Evolutionary conservation across 305 asterid genomes (phyloP).

Genomic region (Monarda citriodora): DNA sequence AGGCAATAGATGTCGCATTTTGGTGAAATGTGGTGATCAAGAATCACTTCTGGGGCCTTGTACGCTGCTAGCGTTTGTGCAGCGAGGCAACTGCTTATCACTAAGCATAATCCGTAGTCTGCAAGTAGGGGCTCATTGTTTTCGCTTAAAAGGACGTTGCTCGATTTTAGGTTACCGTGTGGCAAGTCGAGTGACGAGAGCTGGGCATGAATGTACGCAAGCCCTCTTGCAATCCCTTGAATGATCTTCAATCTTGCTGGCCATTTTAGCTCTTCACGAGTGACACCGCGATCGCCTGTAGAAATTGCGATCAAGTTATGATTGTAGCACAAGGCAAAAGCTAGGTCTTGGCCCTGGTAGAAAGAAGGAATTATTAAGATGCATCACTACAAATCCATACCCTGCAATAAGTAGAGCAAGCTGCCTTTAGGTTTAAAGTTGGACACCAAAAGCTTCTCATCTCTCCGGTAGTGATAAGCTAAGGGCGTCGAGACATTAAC

Average conservation of each 20-base stretch:
- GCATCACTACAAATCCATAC: slow-evolving; percentile 27
- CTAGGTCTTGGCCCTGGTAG: background rate
- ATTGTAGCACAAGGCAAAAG: background rate
- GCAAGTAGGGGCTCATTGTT: slow-evolving; percentile 59
- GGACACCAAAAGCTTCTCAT: slow-evolving; percentile 75
- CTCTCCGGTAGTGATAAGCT: slow-evolving; percentile 74
- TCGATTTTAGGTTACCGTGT: slow-evolving; percentile 82
- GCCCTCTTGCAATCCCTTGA: slow-evolving; percentile 63
- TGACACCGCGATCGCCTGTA: slow-evolving; percentile 55
- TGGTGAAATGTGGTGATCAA: slow-evolving; percentile 43
- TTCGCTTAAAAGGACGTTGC: slow-evolving; percentile 57
- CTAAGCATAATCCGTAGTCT: slow-evolving; percentile 54
- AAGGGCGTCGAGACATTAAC: slow-evolving; percentile 59
- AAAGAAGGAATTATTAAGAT: background rate
- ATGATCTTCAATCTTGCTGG: slow-evolving; percentile 55
- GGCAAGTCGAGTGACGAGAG: slow-evolving; percentile 56
- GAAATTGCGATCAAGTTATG: background rate
- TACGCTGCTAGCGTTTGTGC: slow-evolving; percentile 58
- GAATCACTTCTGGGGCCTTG: slow-evolving; percentile 70
- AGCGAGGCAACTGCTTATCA: slow-evolving; percentile 44
- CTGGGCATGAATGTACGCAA: slow-evolving; percentile 53
- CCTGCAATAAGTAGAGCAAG: slow-evolving; percentile 55
- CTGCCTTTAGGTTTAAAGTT: slow-evolving; percentile 67
- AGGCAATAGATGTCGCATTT: slow-evolving; percentile 71
- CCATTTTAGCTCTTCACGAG: slow-evolving; percentile 62